Percentiles rank a stretch among this genome's conserved stretches.
Evolutionary conservation across 352 stramenopile species (phyloP).

Genomic region (Globisporangium yorkense): DNA sequence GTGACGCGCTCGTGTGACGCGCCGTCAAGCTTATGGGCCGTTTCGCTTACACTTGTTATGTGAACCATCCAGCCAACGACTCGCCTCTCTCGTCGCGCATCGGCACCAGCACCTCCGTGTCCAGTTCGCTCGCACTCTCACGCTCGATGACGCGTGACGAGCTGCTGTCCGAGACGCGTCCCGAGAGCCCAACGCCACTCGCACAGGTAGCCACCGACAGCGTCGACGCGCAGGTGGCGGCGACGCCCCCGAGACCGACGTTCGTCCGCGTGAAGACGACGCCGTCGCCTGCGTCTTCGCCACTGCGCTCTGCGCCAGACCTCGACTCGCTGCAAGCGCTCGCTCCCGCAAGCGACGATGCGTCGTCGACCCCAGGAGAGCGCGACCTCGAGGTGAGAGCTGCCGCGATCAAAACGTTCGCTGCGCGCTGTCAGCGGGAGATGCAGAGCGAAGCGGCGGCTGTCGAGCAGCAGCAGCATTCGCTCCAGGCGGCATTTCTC

Average conservation of each 20-base stretch:
- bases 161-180: background rate
- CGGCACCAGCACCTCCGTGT: background rate
- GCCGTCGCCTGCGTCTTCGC: background rate
- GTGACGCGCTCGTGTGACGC: background rate
- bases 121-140: background rate
- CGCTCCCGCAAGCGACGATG: slow-evolving; percentile 7
- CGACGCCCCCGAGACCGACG: background rate
- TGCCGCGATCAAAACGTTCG: slow-evolving; percentile 26
- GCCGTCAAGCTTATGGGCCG: background rate
- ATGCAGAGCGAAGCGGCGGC: slow-evolving; percentile 24
- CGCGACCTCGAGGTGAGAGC: slow-evolving; percentile 25
- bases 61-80: background rate
- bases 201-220: background rate
- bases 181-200: background rate
- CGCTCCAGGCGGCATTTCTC: slow-evolving; percentile 28
- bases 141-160: background rate
- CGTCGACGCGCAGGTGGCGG: background rate
- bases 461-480: slow-evolving; percentile 27
- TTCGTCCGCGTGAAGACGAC: slow-evolving; percentile 5
- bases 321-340: background rate
- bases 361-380: slow-evolving; percentile 14
- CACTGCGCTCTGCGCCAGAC: background rate
- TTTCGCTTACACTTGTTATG: slow-evolving; percentile 3
- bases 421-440: slow-evolving; percentile 25
- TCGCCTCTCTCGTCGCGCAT: background rate